Conservation (phyloP, 2,329 filamentous ascomycete genomes). For the Penicillium vulpinum region DNA sequence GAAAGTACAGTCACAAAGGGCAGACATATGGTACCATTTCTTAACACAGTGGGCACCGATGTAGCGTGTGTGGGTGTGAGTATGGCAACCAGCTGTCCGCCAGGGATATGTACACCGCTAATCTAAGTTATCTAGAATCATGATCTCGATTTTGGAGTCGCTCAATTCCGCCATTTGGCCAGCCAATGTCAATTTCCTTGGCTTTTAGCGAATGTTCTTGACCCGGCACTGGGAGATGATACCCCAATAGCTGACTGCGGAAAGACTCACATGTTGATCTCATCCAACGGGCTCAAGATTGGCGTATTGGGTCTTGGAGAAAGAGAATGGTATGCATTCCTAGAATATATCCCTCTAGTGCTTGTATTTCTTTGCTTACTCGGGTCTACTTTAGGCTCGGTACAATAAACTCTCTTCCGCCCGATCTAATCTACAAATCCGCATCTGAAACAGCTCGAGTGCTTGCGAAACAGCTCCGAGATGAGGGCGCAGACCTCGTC, state of each 20-base stretch:
- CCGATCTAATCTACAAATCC: constrained; percentile 77
- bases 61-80: constrained; percentile 79
- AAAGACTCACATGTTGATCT: constrained; percentile 73
- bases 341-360: background rate
- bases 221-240: constrained; percentile 74
- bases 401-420: constrained; percentile 83
- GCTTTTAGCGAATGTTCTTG: constrained; percentile 84
- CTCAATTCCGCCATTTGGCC: constrained; percentile 72
- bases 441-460: constrained; percentile 73
- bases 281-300: constrained; percentile 81
- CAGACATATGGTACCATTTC: constrained; percentile 81
- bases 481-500: constrained; percentile 77
- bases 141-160: constrained; percentile 87
- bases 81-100: constrained; percentile 22
- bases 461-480: constrained; percentile 70
- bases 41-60: constrained; percentile 75
- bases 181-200: constrained; percentile 81
- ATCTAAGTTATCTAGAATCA: constrained; percentile 65
- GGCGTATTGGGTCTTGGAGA: constrained; percentile 84
- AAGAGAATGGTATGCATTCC: constrained; percentile 66
- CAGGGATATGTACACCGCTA: constrained; percentile 11
- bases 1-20: constrained; percentile 90
- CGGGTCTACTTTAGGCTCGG: constrained; percentile 56
- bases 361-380: background rate
- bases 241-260: constrained; percentile 74